phyloP scores from a whole-genome alignment of 2,329 filamentous ascomycete genomes.

The Aspergillus ustus region DNA sequence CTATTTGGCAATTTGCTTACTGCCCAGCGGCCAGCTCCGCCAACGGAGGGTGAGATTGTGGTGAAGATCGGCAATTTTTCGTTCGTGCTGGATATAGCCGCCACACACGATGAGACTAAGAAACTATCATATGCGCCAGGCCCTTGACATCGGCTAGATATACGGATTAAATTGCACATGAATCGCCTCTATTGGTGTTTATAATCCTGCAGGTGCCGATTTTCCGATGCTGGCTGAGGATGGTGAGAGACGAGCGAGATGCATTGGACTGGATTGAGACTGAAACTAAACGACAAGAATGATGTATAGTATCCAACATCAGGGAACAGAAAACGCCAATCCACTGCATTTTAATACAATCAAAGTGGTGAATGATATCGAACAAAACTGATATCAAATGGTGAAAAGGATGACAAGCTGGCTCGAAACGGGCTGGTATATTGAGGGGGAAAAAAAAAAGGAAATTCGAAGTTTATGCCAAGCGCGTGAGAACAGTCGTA shows the following conservation, averaged over 20 bases:
- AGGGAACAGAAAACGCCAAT: constrained; percentile 24
- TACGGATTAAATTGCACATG: constrained; percentile 3
- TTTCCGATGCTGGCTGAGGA: constrained; percentile 3
- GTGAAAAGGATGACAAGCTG: constrained; percentile 5
- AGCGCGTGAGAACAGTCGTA: constrained; percentile 16
- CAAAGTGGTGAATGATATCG: constrained; percentile 6
- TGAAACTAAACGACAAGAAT: constrained; percentile 1
- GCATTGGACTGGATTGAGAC: not conserved
- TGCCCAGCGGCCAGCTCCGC: not conserved
- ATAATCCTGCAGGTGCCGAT: not conserved
- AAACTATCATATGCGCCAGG: not conserved
- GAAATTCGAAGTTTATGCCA: not conserved
- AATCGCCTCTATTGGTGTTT: not conserved
- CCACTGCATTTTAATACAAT: constrained; percentile 23
- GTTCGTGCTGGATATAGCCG: constrained; percentile 8
- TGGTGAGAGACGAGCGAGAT: not conserved
- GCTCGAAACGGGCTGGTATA: constrained; percentile 11
- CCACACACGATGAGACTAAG: not conserved
- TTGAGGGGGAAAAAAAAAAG: not conserved
- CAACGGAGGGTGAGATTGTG: not conserved
- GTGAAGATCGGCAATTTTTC: constrained; percentile 7
- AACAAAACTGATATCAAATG: constrained; percentile 12
- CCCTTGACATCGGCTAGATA: not conserved
- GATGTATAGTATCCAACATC: constrained; percentile 25
- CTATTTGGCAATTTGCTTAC: not conserved